Percentiles rank a stretch among this genome's conserved stretches.
phyloP scores from a whole-genome alignment of 306 rosid genomes.

The Cicer bijugum region DNA sequence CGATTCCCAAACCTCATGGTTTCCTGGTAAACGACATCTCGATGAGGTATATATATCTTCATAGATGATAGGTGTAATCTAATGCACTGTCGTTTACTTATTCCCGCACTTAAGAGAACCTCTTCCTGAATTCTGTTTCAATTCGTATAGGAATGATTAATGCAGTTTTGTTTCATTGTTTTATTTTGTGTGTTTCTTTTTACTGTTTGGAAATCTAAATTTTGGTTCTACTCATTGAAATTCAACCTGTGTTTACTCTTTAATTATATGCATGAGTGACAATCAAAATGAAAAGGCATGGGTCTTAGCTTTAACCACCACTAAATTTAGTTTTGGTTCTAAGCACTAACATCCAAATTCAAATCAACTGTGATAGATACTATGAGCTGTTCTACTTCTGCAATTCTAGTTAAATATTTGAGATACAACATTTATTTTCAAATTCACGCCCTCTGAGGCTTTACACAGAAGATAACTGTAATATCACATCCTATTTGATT shows the following conservation, averaged over 20 bases:
- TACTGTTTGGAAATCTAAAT: neutral
- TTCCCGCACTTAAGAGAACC: neutral
- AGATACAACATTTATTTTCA: constrained; percentile 13
- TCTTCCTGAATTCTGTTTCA: neutral
- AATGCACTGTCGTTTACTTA: neutral
- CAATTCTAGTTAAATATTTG: constrained; percentile 22
- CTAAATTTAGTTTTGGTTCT: neutral
- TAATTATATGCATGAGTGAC: neutral
- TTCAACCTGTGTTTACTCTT: neutral
- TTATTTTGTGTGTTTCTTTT: neutral
- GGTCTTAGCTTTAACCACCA: neutral
- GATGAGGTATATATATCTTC: constrained; percentile 66
- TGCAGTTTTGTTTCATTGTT: neutral
- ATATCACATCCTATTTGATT: constrained; percentile 55
- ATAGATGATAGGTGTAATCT: neutral
- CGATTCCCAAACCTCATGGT: constrained; percentile 54
- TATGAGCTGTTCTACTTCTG: constrained; percentile 4
- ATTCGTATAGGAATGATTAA: neutral
- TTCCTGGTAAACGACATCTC: constrained; percentile 62
- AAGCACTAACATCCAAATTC: neutral
- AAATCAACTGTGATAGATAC: constrained; percentile 18
- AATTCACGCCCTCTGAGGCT: constrained; percentile 12
- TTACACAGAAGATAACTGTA: constrained; percentile 37
- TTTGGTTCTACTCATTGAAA: neutral
- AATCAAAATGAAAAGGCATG: neutral